These are phyloP conservation scores for Cryphonectria japonica DNA, from an alignment of 2,329 filamentous ascomycete genomes.

Conservation along the genomic window DNA sequence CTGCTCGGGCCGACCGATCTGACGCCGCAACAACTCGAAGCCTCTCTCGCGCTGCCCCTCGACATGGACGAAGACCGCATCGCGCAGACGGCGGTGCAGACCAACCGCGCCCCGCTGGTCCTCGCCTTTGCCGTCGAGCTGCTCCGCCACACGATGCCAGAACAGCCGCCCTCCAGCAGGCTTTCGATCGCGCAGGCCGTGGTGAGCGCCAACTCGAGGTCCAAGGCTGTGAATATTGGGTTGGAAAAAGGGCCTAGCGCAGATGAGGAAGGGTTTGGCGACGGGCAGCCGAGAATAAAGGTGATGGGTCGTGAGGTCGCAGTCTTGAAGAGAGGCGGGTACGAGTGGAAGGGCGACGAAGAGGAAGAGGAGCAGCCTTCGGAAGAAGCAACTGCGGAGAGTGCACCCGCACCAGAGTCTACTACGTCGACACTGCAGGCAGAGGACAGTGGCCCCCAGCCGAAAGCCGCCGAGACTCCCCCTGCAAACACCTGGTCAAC, in stretches of 20 bases:
- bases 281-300: constrained; percentile 73
- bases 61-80: constrained; percentile 63
- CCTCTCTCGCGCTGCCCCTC: constrained; percentile 63
- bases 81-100: constrained; percentile 61
- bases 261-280: constrained; percentile 72
- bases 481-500: constrained; percentile 51
- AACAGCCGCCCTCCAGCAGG: constrained; percentile 82
- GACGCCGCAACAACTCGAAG: constrained; percentile 64
- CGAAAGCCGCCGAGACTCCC: constrained; percentile 29
- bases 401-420: constrained; percentile 18
- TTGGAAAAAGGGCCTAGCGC: constrained; percentile 67
- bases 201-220: constrained; percentile 78
- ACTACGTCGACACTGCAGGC: constrained; percentile 30
- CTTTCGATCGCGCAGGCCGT: constrained; percentile 83
- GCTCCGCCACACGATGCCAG: constrained; percentile 80
- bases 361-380: constrained; percentile 26
- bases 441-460: constrained; percentile 30
- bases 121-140: constrained; percentile 78
- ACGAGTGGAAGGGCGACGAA: constrained; percentile 59
- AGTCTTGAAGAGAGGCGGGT: constrained; percentile 78
- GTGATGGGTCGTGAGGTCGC: constrained; percentile 75
- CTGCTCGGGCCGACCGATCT: constrained; percentile 39
- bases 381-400: constrained; percentile 23
- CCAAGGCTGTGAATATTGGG: constrained; percentile 76
- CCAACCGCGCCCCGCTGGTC: constrained; percentile 81